Evolutionary conservation across 805 yeast genomes (phyloP).

Genomic region (Wickerhamiella kazuoi): DNA sequence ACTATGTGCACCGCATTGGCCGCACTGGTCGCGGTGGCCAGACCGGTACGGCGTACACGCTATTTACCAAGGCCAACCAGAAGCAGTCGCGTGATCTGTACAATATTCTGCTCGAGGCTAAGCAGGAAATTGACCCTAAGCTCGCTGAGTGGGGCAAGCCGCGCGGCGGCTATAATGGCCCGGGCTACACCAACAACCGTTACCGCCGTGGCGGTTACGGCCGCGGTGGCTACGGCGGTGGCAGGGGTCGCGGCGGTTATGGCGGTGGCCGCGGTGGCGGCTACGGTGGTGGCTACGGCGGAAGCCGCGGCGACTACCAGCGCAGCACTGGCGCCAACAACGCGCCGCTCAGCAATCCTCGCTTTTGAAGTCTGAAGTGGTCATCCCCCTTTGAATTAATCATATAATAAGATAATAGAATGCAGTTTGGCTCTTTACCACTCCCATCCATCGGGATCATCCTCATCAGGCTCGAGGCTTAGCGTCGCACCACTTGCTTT

Average conservation of each 20-base stretch:
- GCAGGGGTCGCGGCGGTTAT: background rate
- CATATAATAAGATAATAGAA: background rate
- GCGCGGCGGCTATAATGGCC: conserved; percentile 44
- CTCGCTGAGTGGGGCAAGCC: conserved; percentile 62
- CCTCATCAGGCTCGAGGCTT: conserved; percentile 12
- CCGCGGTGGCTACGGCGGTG: conserved; percentile 3
- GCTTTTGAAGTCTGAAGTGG: no score
- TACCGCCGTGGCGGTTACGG: conserved; percentile 26
- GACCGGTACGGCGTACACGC: conserved; percentile 84
- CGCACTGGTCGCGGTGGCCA: conserved; percentile 99
- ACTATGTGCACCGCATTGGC: conserved; percentile 96
- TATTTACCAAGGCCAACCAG: conserved; percentile 57
- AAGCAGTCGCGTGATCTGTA: conserved; percentile 80
- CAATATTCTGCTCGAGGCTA: conserved; percentile 85
- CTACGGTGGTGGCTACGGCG: background rate
- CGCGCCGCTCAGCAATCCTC: conserved; percentile 25
- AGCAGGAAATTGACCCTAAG: conserved; percentile 72
- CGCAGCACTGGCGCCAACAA: conserved; percentile 23
- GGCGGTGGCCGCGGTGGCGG: conserved; percentile 3
- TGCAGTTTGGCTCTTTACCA: background rate
- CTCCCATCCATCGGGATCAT: conserved; percentile 22
- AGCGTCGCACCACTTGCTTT: no score
- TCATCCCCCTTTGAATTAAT: no score
- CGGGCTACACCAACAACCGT: conserved; percentile 27
- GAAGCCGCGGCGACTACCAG: conserved; percentile 11